Conservation (phyloP, 2,329 filamentous ascomycete genomes). For the Hypoxylon sp. region DNA sequence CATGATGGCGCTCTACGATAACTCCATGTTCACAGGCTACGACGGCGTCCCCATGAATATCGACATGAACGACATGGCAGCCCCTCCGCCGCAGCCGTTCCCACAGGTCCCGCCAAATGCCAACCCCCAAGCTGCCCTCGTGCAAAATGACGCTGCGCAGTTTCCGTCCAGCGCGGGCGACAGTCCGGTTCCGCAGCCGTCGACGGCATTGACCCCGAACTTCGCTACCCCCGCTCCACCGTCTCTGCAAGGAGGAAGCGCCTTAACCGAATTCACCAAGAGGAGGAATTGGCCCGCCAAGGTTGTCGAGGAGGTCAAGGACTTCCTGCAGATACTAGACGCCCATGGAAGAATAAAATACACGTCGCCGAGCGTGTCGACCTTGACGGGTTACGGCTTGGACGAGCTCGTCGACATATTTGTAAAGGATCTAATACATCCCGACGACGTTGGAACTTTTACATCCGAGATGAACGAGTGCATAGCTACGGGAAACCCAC, state of each 20-base stretch:
- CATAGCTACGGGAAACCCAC: constrained; percentile 78
- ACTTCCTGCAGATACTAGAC: constrained; percentile 87
- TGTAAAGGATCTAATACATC: constrained; percentile 83
- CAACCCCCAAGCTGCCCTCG: constrained; percentile 35
- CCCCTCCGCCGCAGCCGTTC: constrained; percentile 35
- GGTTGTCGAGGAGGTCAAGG: constrained; percentile 87
- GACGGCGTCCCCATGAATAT: constrained; percentile 42
- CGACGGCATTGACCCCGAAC: constrained; percentile 43
- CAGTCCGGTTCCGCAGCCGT: constrained; percentile 32
- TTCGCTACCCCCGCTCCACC: constrained; percentile 42
- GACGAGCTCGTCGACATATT: constrained; percentile 77
- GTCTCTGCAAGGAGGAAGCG: constrained; percentile 50
- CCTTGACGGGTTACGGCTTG: constrained; percentile 77
- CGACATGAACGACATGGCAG: constrained; percentile 40
- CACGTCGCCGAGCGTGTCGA: constrained; percentile 79
- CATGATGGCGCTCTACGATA: constrained; percentile 45
- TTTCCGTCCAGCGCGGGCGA: constrained; percentile 37
- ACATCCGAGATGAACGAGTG: constrained; percentile 89
- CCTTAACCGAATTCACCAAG: constrained; percentile 67
- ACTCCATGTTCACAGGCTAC: constrained; percentile 38
- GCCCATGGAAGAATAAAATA: constrained; percentile 85
- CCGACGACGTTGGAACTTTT: constrained; percentile 84
- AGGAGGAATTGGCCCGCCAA: constrained; percentile 83
- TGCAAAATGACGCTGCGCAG: constrained; percentile 33
- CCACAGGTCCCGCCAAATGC: constrained; percentile 27